Percentiles rank a stretch among this genome's conserved stretches.
These are phyloP conservation scores for Collybia sp. DNA, from an alignment of 768 basidiomycete genomes.

Conservation along the genomic window DNA sequence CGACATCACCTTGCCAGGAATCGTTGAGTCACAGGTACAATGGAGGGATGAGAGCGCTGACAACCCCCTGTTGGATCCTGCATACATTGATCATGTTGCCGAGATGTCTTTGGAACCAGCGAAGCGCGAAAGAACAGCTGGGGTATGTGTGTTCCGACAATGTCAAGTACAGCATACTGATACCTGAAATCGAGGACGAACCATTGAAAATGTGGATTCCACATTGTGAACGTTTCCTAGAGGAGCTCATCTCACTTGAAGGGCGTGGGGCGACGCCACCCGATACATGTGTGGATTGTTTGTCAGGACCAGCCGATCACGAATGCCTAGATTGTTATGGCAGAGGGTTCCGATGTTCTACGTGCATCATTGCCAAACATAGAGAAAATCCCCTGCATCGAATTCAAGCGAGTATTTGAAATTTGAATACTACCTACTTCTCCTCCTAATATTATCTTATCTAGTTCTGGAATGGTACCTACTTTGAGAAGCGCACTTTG, in stretches of 20 bases:
- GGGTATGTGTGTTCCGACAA: neutral
- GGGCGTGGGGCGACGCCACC: neutral
- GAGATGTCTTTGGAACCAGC: neutral
- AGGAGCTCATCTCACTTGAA: constrained; percentile 7
- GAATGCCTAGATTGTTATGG: neutral
- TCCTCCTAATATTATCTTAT: neutral
- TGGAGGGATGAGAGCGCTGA: too few species aligned
- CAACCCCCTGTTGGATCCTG: neutral
- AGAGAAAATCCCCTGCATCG: constrained; percentile 1
- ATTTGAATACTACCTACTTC: too few species aligned
- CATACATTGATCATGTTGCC: neutral
- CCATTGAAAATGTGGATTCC: neutral
- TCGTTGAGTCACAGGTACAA: too few species aligned
- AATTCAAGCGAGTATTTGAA: neutral
- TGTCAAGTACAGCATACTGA: too few species aligned
- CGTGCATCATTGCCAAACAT: constrained; percentile 2
- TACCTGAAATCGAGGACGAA: too few species aligned
- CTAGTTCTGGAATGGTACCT: constrained; percentile 14
- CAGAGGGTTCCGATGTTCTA: constrained; percentile 4
- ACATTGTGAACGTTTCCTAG: constrained; percentile 12
- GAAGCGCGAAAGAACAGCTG: neutral
- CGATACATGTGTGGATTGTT: constrained; percentile 1
- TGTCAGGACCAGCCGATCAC: neutral
- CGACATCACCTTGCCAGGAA: too few species aligned
- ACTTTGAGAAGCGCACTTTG: constrained; percentile 10